Evolutionary conservation across 2,329 filamentous ascomycete genomes (phyloP), one percentile per base, ranked within the genome.

Genomic region (Akanthomyces lecanii): DNA sequence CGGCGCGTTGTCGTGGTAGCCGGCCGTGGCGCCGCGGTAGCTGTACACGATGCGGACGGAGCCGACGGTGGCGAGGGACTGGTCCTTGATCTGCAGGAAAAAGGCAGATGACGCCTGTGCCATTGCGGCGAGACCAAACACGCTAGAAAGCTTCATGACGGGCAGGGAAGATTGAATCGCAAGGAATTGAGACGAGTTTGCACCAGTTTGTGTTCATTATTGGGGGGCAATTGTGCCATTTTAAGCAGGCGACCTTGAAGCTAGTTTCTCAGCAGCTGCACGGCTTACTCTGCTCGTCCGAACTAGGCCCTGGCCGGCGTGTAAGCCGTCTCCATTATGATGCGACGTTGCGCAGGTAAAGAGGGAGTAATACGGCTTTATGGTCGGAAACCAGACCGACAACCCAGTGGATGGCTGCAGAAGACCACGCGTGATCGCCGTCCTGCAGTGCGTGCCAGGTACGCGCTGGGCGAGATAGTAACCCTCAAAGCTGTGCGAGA

Each of bases 1-100:
- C 16, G 61, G 61, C 30, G 61, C 61, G 7, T 63, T 53, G 23
- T 16, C 42, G 21, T 45, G 52, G 40, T 50, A 51, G 23, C 61
- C 61, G 21, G 61, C 61, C 28, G 61, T 56, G 52, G 51, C 61
- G 33, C 61, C 61, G 52, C 54, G 53, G 38, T 63, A 57, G 52
- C 61, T 54, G 45, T 63, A 63, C 6, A 52, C 45, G 30, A 63
- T 28, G 42, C 61, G 61, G 44, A 63, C 61, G 44, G 54, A 47
- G 45, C 45, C 53, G 30, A 63, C 53, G 30, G 14, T 33, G 38
- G 61, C 42, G 11, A 63, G 53, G 7, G 54, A 45, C 42, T 57
- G 61, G 44, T 55, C 53, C 33, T 57, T 63, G 61, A 63, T 50
- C 23, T 57, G 51, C 42, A 63, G 61, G 61, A 63, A 63, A 44